A percentile compares a stretch with the other conserved stretches of the same genome.
These are phyloP conservation scores for Dalechampia spathulata DNA, from an alignment of 441 rosid genomes.

Conservation along the genomic window DNA sequence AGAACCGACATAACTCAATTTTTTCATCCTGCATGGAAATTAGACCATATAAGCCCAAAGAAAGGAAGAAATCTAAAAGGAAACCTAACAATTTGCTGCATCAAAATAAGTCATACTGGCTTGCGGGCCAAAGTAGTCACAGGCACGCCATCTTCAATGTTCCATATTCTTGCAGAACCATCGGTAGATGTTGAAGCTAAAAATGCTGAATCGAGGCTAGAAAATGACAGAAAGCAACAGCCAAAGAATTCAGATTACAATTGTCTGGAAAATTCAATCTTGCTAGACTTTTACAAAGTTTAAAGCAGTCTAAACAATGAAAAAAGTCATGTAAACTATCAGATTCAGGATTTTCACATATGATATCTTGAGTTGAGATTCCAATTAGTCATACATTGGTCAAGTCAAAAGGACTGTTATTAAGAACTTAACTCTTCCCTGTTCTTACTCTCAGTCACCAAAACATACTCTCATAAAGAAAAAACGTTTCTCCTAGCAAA, in stretches of 20 bases:
- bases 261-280: not conserved
- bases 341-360: not conserved
- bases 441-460: too few species aligned
- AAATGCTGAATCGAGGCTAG: conserved; percentile 87
- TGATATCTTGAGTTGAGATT: too few species aligned
- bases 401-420: too few species aligned
- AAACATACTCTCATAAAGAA: too few species aligned
- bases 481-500: not conserved
- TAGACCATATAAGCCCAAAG: conserved; percentile 2
- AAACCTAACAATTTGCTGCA: not conserved
- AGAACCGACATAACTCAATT: conserved; percentile 76
- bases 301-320: not conserved
- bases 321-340: not conserved
- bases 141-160: conserved; percentile 74
- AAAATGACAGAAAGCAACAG: conserved; percentile 17
- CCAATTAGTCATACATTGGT: too few species aligned
- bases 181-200: conserved; percentile 84
- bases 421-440: too few species aligned
- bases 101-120: conserved; percentile 35
- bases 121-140: conserved; percentile 62
- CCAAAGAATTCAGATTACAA: conserved; percentile 7
- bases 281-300: not conserved
- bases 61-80: conserved; percentile 5
- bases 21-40: conserved; percentile 61
- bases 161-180: conserved; percentile 99